phyloP scores from a whole-genome alignment of 2,329 filamentous ascomycete species.

The Aureobasidium uvarum region DNA sequence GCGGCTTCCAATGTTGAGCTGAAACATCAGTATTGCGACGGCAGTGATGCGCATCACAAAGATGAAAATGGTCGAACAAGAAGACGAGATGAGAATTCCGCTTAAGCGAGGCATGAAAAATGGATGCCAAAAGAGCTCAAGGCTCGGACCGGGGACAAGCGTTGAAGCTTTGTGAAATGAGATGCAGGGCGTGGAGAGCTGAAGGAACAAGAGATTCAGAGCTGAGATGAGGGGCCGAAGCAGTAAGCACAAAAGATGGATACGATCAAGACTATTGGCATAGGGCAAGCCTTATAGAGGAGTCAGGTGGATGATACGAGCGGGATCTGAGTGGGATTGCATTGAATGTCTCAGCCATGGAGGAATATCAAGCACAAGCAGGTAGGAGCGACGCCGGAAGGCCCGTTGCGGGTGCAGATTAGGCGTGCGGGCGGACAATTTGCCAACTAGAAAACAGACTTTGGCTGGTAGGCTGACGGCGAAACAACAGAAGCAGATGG shows the following conservation, averaged over 20 bases:
- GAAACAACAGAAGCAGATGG: neutral
- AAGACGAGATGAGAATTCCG: neutral
- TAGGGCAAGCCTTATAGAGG: neutral
- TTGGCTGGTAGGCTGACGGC: neutral
- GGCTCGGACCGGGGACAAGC: constrained; percentile 21
- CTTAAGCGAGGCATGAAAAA: neutral
- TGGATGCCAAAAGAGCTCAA: constrained; percentile 7
- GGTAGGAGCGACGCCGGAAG: neutral
- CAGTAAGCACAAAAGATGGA: neutral
- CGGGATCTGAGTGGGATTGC: neutral
- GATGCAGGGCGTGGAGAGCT: neutral
- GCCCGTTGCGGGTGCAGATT: constrained; percentile 20
- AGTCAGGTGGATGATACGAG: neutral
- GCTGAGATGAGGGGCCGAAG: neutral
- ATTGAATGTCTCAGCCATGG: constrained; percentile 23
- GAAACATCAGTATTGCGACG: constrained; percentile 3
- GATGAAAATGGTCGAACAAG: neutral
- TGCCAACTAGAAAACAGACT: neutral
- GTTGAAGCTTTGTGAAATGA: constrained; percentile 24
- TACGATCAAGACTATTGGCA: constrained; percentile 2
- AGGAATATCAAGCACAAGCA: neutral
- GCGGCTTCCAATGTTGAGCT: neutral
- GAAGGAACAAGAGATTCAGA: neutral
- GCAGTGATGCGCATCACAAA: neutral
- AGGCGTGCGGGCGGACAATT: constrained; percentile 1